Base-by-base conservation (phyloP, 2,329 filamentous ascomycete genomes). In the Fusarium sp. region DNA sequence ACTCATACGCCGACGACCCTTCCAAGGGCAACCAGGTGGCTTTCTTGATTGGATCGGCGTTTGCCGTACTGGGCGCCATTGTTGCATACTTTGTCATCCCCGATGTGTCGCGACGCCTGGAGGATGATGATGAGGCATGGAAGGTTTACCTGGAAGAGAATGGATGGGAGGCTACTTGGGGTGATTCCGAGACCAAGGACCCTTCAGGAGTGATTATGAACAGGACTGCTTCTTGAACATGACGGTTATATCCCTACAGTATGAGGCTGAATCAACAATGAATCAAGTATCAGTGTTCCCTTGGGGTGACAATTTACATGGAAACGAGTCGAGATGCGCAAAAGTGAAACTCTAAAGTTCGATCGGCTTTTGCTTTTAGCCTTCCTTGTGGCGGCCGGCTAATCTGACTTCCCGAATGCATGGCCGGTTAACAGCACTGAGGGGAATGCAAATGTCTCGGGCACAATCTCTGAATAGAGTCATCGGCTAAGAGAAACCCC, bases 1-100 rank as follows among this genome's bases (percentile, higher is more conserved):
- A 84, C 61, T 82, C 83, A 2, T 87, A 83, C 64, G 63, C 82
- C 29, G 74, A 81, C 16, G 80, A 84, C 29, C 78, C 82, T 0
- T 77, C 82, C 11, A 84, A 86, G 71, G 87, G 87, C 0, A 82
- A 87, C 48, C 86, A 88, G 65, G 85, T 82, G 0, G 85, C 85
- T 0, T 89, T 89, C 69, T 78, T 89, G 20, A 87, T 89, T 64
- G 87, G 87, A 0, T 84, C 85, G 1, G 86, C 80, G 0, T 88
- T 89, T 76, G 85, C 86, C 0, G 79, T 86, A 0, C 75, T 86
- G 2, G 88, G 87, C 8, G 85, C 83, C 0, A 13, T 77, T 18
- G 64, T 76, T 29, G 74, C 73, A 5, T 74, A 50, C n/a, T 77
- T 77, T 54, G 74, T 77, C 50, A 77, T 77, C 39, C 71, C 73